Conservation (phyloP, 2,329 filamentous ascomycete species). For the Ophiosphaerella korrae region DNA sequence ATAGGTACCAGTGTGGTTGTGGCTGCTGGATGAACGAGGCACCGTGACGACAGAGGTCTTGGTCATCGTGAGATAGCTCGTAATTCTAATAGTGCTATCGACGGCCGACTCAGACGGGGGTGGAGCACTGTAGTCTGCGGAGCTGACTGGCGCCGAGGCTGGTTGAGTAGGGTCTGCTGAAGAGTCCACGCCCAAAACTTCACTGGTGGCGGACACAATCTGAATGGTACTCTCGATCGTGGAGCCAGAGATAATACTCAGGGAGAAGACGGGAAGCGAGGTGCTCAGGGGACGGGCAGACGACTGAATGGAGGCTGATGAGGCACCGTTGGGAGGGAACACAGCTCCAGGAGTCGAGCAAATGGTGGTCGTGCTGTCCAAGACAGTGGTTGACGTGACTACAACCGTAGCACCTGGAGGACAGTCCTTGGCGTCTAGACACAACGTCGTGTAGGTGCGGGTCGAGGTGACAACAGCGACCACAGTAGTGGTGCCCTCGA, state of each 20-base stretch:
- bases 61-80: slow-evolving; percentile 30
- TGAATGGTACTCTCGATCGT: slow-evolving; percentile 3
- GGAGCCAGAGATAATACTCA: slow-evolving; percentile 12
- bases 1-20: slow-evolving; percentile 16
- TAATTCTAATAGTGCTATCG: slow-evolving; percentile 30
- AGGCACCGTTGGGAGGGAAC: slow-evolving; percentile 6
- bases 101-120: slow-evolving; percentile 13
- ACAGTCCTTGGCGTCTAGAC: slow-evolving; percentile 42
- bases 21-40: slow-evolving; percentile 8
- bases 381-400: slow-evolving; percentile 45
- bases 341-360: slow-evolving; percentile 39
- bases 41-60: slow-evolving; percentile 27
- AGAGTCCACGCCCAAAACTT: not conserved
- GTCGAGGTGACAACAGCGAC: slow-evolving; percentile 48
- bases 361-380: slow-evolving; percentile 50
- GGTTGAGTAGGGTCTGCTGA: slow-evolving; percentile 8
- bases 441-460: slow-evolving; percentile 49
- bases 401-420: slow-evolving; percentile 42
- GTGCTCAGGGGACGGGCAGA: not conserved
- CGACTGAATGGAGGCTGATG: slow-evolving; percentile 4
- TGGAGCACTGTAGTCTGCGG: slow-evolving; percentile 10
- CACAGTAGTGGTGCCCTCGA: slow-evolving; percentile 39
- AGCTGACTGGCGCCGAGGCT: slow-evolving; percentile 11
- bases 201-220: slow-evolving; percentile 6
- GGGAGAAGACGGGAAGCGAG: slow-evolving; percentile 1